Percentiles rank a stretch among this genome's conserved stretches.
Conservation (phyloP, 352 stramenopile species). For the Phytopythium delawarense region DNA sequence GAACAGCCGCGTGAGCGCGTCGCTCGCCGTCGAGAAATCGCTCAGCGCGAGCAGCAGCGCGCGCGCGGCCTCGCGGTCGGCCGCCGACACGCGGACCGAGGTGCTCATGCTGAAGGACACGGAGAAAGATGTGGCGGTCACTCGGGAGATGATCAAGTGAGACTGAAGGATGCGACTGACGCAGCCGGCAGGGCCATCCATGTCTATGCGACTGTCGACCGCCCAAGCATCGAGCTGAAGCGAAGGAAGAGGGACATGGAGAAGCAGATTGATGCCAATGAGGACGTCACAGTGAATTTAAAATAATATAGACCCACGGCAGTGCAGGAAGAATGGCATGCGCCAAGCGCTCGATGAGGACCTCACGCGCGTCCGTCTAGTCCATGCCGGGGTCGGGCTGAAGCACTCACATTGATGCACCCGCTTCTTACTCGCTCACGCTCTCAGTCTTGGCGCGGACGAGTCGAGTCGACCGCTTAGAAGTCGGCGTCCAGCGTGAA, state of each 20-base stretch:
- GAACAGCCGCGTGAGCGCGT: slow-evolving; percentile 51
- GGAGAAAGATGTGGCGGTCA: no score
- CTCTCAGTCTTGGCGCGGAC: not conserved
- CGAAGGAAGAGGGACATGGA: no score
- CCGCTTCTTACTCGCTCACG: not conserved
- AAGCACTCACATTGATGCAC: not conserved
- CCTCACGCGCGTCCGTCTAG: not conserved
- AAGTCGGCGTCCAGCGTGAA: slow-evolving; percentile 95
- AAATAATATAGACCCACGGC: no score
- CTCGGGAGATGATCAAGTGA: not conserved
- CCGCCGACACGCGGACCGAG: not conserved
- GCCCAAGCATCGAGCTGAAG: not conserved
- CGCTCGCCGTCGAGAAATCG: slow-evolving; percentile 44
- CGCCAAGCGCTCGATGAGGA: no score
- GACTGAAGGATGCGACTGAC: not conserved
- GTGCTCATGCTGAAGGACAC: not conserved
- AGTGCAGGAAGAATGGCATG: no score
- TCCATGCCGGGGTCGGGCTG: not conserved
- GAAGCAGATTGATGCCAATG: not conserved
- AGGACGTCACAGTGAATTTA: slow-evolving; percentile 1
- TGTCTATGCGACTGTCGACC: not conserved
- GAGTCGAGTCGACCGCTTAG: slow-evolving; percentile 31
- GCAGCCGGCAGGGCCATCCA: not conserved
- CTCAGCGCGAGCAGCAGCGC: slow-evolving; percentile 51
- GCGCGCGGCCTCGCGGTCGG: slow-evolving; percentile 12